phyloP scores from a whole-genome alignment of 352 stramenopile species.

The Phytophthora aleatoria region DNA sequence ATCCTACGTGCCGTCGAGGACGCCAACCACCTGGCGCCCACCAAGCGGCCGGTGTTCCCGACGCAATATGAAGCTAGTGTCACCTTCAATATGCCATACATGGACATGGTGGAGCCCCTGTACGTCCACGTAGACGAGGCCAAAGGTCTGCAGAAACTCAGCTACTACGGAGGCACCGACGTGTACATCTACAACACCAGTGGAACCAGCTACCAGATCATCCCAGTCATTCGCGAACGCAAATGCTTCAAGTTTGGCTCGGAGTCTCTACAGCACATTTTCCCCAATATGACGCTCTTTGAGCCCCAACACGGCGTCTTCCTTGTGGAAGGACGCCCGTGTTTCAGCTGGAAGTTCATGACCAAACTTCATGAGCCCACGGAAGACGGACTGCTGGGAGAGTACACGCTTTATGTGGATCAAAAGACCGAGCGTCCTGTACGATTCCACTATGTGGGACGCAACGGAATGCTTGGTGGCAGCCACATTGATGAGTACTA shows the following conservation, averaged over 20 bases:
- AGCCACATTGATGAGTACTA: slow-evolving; percentile 93
- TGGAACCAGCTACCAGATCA: slow-evolving; percentile 81
- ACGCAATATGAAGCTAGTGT: slow-evolving; percentile 89
- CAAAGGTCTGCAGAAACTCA: slow-evolving; percentile 82
- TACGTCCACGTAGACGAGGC: slow-evolving; percentile 83
- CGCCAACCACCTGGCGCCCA: slow-evolving; percentile 71
- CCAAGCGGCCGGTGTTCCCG: slow-evolving; percentile 72
- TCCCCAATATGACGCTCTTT: slow-evolving; percentile 85
- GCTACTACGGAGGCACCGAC: slow-evolving; percentile 89
- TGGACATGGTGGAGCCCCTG: slow-evolving; percentile 86
- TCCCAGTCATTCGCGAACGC: slow-evolving; percentile 76
- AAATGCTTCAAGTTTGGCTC: slow-evolving; percentile 72
- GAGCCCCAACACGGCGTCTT: slow-evolving; percentile 84
- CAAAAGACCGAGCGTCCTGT: slow-evolving; percentile 74
- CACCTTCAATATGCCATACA: slow-evolving; percentile 90
- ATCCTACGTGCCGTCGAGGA: slow-evolving; percentile 86
- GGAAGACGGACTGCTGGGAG: slow-evolving; percentile 67
- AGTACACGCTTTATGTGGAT: slow-evolving; percentile 90
- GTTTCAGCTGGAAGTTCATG: slow-evolving; percentile 84
- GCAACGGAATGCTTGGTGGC: slow-evolving; percentile 83
- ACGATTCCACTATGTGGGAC: slow-evolving; percentile 86
- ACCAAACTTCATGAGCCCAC: slow-evolving; percentile 62
- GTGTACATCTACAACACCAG: slow-evolving; percentile 88
- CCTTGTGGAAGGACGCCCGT: slow-evolving; percentile 70
- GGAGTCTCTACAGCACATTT: slow-evolving; percentile 78